phyloP scores from a whole-genome alignment of 2,329 filamentous ascomycete genomes.

The Colletotrichum liriopes region DNA sequence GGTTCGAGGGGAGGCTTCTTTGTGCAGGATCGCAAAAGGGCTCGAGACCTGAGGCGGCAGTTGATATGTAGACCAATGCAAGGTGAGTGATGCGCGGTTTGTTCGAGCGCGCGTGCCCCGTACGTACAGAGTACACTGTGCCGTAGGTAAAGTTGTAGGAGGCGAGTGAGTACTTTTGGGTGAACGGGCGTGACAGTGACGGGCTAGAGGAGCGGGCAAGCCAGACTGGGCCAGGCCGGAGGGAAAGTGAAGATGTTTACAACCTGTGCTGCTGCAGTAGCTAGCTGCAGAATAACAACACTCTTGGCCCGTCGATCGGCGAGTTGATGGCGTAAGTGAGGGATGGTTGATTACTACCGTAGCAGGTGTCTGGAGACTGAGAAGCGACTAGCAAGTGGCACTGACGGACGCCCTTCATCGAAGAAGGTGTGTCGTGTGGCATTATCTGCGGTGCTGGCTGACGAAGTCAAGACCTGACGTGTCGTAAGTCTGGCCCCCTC shows the following conservation, averaged over 20 bases:
- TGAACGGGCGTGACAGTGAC: not conserved
- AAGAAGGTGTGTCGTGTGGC: constrained; percentile 3
- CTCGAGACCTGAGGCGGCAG: constrained; percentile 32
- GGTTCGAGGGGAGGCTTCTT: constrained; percentile 14
- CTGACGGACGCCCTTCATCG: not conserved
- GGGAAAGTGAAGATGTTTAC: not conserved
- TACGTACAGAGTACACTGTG: not conserved
- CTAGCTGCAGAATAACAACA: constrained; percentile 16
- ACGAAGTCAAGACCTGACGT: not conserved
- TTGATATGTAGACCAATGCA: constrained; percentile 13
- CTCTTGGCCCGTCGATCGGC: constrained; percentile 32
- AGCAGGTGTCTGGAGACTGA: not conserved
- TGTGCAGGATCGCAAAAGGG: constrained; percentile 28
- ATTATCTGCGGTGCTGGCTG: not conserved
- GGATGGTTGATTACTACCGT: not conserved
- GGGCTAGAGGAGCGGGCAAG: constrained; percentile 9
- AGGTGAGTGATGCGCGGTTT: not conserved
- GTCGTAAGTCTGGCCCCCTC: not conserved
- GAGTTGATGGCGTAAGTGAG: not conserved
- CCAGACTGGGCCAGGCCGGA: constrained; percentile 19
- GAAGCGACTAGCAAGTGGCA: constrained; percentile 9
- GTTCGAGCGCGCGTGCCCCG: not conserved
- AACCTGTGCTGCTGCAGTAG: not conserved
- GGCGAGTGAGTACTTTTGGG: not conserved
- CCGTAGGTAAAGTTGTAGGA: not conserved